Conservation (phyloP, 768 basidiomycete genomes). For the Suillus cothurnatus region DNA sequence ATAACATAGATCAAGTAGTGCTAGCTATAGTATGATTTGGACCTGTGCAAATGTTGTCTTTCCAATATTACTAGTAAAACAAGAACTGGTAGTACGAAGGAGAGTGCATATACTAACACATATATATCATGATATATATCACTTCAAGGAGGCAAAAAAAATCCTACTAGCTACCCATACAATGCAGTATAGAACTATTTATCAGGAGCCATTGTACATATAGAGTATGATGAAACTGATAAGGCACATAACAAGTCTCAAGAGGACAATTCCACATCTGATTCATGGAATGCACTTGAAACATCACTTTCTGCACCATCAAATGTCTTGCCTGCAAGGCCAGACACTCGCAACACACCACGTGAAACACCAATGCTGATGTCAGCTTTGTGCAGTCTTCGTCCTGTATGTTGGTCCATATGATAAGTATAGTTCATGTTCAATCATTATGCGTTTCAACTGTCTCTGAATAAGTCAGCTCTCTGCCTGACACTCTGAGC, state of each 20-base stretch:
- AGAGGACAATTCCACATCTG: neutral
- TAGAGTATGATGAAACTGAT: neutral
- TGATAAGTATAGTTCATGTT: slow-evolving; percentile 5
- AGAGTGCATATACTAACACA: too few relatives aligned
- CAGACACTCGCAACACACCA: too few relatives aligned
- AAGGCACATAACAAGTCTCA: neutral
- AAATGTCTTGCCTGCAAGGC: neutral
- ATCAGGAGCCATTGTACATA: neutral
- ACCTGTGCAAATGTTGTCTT: too few relatives aligned
- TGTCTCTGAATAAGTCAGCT: neutral
- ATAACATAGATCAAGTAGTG: too few relatives aligned
- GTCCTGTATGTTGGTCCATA: neutral
- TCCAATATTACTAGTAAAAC: too few relatives aligned
- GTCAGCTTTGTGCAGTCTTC: slow-evolving; percentile 10
- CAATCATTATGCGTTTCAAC: slow-evolving; percentile 3
- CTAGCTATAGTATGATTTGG: too few relatives aligned
- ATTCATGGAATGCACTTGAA: neutral
- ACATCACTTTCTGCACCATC: neutral
- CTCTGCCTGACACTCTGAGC: neutral
- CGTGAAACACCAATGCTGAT: neutral
- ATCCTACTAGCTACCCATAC: neutral
- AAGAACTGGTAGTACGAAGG: too few relatives aligned
- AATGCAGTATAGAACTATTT: neutral
- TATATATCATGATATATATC: too few relatives aligned
- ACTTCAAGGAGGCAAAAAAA: neutral